Evolutionary conservation across 306 rosid genomes (phyloP), one percentile per base, ranked within the genome.

Genomic region (Pyrus bretschneideri): DNA sequence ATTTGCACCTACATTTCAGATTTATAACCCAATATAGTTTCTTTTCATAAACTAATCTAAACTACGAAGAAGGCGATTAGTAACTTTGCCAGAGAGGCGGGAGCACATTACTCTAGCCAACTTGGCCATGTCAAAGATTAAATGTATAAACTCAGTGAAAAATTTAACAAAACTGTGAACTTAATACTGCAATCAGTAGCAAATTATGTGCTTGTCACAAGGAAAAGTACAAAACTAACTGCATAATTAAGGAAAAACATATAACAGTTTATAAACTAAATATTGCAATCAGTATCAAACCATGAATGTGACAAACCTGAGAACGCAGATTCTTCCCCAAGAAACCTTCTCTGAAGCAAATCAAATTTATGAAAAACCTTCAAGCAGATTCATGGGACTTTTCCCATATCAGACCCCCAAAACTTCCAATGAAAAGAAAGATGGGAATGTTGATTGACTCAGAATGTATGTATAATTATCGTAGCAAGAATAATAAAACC

Each of bases 261-360:
- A 9, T 5, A 25, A 12, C 19, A 60, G 27, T 12, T 25, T 4
- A 60, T 58, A 22, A 60, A 12, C 15, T 25, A 60, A 60, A 21
- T 58, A n/a, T 5, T n/a, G 76, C 52, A 54, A 33, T 25, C 30
- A 45, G 64, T 4, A 40, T 27, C 8, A 76, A 25, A 44, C 9
- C 69, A 60, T 76, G 74, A 78, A 38, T 68, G 65, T n/a, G 69
- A 74, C 85, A 65, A 70, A 89, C 87, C 88, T 89, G 79, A 74
- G 74, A 64, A 54, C 15, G 46, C 42, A 57, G 76, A 49, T 59
- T 64, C 25, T 57, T 73, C 57, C 65, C 23, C 30, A 70, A 78
- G 51, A 78, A 72, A 52, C 71, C 52, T 75, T 75, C 55, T 40
- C 29, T 54, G 67, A 35, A 55, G 30, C 75, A 59, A 80, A 79